Evolutionary conservation across 148 eudicot species (phyloP).

Genomic region (Agrostemma githago): DNA sequence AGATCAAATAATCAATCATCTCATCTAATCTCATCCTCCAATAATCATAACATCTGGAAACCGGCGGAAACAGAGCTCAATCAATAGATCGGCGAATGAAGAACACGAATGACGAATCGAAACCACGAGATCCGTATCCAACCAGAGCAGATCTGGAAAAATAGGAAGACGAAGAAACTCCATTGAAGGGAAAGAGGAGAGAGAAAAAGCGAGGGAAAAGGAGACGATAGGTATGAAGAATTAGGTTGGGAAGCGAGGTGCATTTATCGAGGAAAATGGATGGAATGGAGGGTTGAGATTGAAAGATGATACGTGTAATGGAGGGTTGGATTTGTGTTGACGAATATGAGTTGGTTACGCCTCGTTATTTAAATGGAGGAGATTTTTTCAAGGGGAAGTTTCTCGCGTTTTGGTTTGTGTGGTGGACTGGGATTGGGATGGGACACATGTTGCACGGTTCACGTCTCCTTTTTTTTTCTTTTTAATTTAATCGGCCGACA

Average conservation of each 20-base stretch:
- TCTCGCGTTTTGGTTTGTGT: too few species aligned
- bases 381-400: constrained; percentile 12
- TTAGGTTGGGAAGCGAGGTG: neutral
- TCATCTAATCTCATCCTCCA: neutral
- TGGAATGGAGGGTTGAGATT: constrained; percentile 17
- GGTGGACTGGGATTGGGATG: too few species aligned
- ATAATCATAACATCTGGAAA: too few species aligned
- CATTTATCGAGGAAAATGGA: constrained; percentile 16
- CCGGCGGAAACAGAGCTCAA: neutral
- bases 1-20: neutral
- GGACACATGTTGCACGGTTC: neutral
- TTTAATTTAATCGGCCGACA: neutral
- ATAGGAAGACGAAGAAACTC: too few species aligned
- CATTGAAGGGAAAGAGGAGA: neutral
- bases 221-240: neutral
- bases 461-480: neutral
- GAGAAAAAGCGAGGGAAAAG: neutral
- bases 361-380: constrained; percentile 19
- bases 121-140: neutral
- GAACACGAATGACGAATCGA: neutral
- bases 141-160: constrained; percentile 18
- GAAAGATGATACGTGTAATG: neutral
- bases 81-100: constrained; percentile 16
- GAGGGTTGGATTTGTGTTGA: constrained; percentile 19
- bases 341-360: constrained; percentile 19